A percentile compares a stretch with the other conserved stretches of the same genome.
phyloP scores from a whole-genome alignment of 805 yeast species.

The Candida qinlingensis region DNA sequence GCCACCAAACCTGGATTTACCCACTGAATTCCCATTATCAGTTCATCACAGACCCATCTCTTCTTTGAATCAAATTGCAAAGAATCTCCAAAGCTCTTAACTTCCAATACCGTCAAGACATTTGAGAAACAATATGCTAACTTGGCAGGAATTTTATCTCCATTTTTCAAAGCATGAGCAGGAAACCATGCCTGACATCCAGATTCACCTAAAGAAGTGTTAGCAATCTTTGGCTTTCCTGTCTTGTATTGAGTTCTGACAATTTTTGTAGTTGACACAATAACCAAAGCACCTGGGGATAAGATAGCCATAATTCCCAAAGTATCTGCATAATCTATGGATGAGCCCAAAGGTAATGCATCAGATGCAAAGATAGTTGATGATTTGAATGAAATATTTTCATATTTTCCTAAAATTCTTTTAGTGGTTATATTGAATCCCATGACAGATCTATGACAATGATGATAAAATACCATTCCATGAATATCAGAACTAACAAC shows the following conservation, averaged over 20 bases:
- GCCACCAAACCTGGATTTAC: constrained; percentile 35
- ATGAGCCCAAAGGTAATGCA: constrained; percentile 57
- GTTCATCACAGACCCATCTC: constrained; percentile 40
- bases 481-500: constrained; percentile 48
- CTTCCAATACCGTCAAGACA: constrained; percentile 48
- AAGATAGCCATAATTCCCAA: constrained; percentile 58
- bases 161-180: constrained; percentile 27
- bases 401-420: constrained; percentile 48
- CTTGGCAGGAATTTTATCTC: constrained; percentile 32
- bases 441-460: constrained; percentile 52
- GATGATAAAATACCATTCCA: constrained; percentile 61
- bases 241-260: constrained; percentile 48
- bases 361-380: constrained; percentile 37
- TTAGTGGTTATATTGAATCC: constrained; percentile 43
- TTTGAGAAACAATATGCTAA: constrained; percentile 71
- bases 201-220: constrained; percentile 26
- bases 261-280: constrained; percentile 50
- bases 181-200: constrained; percentile 68
- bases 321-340: constrained; percentile 47
- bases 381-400: constrained; percentile 11
- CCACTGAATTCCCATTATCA: constrained; percentile 57
- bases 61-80: constrained; percentile 35
- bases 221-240: constrained; percentile 39
- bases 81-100: constrained; percentile 30
- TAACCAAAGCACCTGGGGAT: constrained; percentile 42